Base-by-base conservation (phyloP, 768 basidiomycete genomes). In the Suillus fuscotomentosus region DNA sequence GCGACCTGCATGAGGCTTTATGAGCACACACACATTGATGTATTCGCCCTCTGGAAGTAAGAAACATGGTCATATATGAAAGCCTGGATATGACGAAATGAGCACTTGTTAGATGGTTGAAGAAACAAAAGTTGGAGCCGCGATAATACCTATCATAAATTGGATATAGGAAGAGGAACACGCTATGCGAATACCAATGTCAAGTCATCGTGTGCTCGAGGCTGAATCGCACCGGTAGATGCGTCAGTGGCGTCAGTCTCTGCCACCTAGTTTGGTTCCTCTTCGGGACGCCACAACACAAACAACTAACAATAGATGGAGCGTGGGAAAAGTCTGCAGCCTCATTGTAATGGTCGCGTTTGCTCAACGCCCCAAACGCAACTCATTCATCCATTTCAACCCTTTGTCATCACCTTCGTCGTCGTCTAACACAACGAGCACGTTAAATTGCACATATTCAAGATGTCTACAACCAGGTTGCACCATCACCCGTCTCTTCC, bases 1-100 rank as follows among this genome's bases (percentile, higher is more conserved):
- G 76, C 98, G 98, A 8, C 97, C 97, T 0, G 97, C 98, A 76
- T 95, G 99, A 60, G 94, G 86, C 73, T 99, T 97, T 0, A 97
- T 96, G 66, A 98, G 90, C 59, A 89, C 82, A 1, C 90, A 82
- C 15, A 99, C 86, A 77, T 99, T 97, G 67, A 95, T 88, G 75
- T 97, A 99, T 67, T 97, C 92, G 1, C 97, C 97, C 77, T 94
- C 95, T 89, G 53, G 63, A 20, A 31, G 22, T 17, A 43, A 27
- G 51, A 53, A 20, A 34, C 51, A 53, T 34, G 15, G 10, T 53
- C 34, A 54, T 13, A 13, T 9, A 38, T 5, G 11, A 11, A 5
- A n/a, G 34, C 54, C 20, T 22, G 20, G n/a, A 55, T 36, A 38
- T 13, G 54, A 38, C 34, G n/a, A 55, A 55, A 36, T 55, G 34